A percentile compares a stretch with the other conserved stretches of the same genome.
Conservation (phyloP, 441 rosid species). For the Erysimum cheiri region DNA sequence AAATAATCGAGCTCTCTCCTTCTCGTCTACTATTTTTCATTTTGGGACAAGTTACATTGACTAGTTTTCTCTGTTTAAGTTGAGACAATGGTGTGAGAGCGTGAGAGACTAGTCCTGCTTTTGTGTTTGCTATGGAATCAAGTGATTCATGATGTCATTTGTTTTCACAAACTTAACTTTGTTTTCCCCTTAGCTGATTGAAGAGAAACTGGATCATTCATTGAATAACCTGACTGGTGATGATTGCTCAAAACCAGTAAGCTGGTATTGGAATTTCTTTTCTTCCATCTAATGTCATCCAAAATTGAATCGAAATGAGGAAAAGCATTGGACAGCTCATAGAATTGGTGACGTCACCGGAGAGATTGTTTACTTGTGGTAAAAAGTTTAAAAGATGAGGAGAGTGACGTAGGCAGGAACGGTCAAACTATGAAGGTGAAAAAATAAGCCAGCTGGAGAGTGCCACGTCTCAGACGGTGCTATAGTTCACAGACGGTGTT, state of each 20-base stretch:
- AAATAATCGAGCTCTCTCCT: background rate
- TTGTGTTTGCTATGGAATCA: constrained; percentile 14
- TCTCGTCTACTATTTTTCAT: background rate
- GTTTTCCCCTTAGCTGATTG: background rate
- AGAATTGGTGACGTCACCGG: too few species aligned
- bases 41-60: background rate
- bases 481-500: too few species aligned
- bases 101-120: background rate
- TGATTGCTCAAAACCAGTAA: background rate
- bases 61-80: background rate
- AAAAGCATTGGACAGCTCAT: too few species aligned
- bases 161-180: background rate
- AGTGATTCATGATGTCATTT: background rate
- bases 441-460: background rate
- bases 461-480: background rate
- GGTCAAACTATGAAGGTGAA: background rate
- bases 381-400: too few species aligned
- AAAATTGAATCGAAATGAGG: too few species aligned
- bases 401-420: background rate
- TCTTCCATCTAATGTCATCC: background rate
- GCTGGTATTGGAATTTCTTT: background rate
- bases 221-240: background rate
- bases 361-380: too few species aligned
- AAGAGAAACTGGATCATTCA: background rate
- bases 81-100: background rate